Evolutionary conservation across 495 filamentous ascomycete genomes (phyloP), one percentile per base, ranked within the genome.

Genomic region (Podospora comata): DNA sequence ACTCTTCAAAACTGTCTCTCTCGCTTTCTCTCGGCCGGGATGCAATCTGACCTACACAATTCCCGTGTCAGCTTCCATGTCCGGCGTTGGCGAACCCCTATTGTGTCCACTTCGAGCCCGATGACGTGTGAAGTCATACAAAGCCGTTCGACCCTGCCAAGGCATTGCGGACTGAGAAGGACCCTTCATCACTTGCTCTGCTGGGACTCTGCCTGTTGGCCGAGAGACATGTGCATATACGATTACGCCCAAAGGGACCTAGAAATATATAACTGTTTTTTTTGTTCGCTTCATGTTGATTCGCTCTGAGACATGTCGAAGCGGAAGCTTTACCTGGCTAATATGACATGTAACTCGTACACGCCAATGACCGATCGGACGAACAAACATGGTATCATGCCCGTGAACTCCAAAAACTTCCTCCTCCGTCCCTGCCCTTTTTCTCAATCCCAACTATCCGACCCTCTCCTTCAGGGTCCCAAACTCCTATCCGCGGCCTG

Each of bases 91-190:
- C 39, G 39, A 48, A 48, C 39, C 39, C 39, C 39, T 58, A 58
- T 58, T 19, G 55, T 20, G 55, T 19, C 55, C 55, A 19, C 55
- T 58, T 58, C 23, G 55, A 58, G 55, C n/a, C 55, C 4, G 55
- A 58, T 58, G 55, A 58, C 55, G 55, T 58, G 55, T 58, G 55
- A 58, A 26, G 55, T 58, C 55, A 58, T 58, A 58, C 55, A 58
- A 58, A 58, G 55, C 7, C n/a, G 9, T 58, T 19, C 55, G n/a
- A 58, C n/a, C 55, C 55, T 58, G 19, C 55, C 55, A 58, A 58
- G 55, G 55, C 55, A 58, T 58, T 26, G 18, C 4, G 55, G 55
- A 19, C 55, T 58, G 16, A 58, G 23, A 20, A 58, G 55, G 55
- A 58, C 55, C 55, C 23, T 23, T 58, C 55, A 19, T 20, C 55